Conservation (phyloP, 805 yeast species). For the Groenewaldozyma tartarivorans region DNA sequence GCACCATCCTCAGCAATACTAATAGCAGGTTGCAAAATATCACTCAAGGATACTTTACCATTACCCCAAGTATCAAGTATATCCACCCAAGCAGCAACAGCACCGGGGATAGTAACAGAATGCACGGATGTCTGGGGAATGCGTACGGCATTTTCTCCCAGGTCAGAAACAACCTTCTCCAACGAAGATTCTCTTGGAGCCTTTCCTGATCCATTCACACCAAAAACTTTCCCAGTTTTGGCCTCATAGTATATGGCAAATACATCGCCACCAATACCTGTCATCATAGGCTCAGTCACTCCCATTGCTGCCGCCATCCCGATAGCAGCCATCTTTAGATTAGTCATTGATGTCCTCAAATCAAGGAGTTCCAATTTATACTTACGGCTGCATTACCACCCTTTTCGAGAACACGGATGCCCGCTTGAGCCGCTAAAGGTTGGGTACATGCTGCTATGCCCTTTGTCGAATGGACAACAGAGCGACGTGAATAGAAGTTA, state of each 20-base stretch:
- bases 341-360: slow-evolving; percentile 25
- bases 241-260: slow-evolving; percentile 53
- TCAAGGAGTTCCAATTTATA: slow-evolving; percentile 29
- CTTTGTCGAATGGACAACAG: slow-evolving; percentile 61
- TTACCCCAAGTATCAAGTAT: slow-evolving; percentile 64
- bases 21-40: slow-evolving; percentile 38
- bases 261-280: slow-evolving; percentile 34
- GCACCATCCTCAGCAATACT: slow-evolving; percentile 61
- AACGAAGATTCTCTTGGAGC: slow-evolving; percentile 44
- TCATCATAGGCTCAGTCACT: slow-evolving; percentile 32
- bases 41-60: slow-evolving; percentile 48
- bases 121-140: slow-evolving; percentile 46
- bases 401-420: slow-evolving; percentile 48
- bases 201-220: slow-evolving; percentile 70
- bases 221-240: slow-evolving; percentile 42
- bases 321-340: slow-evolving; percentile 43
- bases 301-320: slow-evolving; percentile 33
- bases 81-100: slow-evolving; percentile 73
- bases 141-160: slow-evolving; percentile 38
- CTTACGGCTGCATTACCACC: slow-evolving; percentile 53
- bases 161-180: slow-evolving; percentile 36
- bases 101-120: slow-evolving; percentile 68
- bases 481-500: slow-evolving; percentile 44
- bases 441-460: slow-evolving; percentile 72
- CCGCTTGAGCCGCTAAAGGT: slow-evolving; percentile 70